Base-by-base conservation (phyloP, 306 rosid species). In the Oemleria cerasiformis region DNA sequence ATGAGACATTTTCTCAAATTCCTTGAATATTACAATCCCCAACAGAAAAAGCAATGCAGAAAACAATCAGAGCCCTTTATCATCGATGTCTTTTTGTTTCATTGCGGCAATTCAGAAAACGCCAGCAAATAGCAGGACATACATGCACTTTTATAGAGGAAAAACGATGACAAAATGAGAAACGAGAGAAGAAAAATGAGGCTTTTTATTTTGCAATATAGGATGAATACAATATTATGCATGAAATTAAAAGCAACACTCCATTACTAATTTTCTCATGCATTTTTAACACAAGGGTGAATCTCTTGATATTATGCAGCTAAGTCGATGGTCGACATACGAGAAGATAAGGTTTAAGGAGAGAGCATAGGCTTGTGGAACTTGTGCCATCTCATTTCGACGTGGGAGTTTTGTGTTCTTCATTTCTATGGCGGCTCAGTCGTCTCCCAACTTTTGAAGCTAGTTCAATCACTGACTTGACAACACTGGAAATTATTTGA, bases 401-500 rank as follows among this genome's bases (percentile, higher is more conserved):
- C 30, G 30, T 25, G 30, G 30, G 30, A 25, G 30, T 25, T 25
- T 25, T 25, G 30, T 25, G 2, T 25, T 2, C 30, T 25, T 25
- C 30, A 30, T 14, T 80, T 9, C 45, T 43, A 8, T 6, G 20
- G 69, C 60, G 6, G 30, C 72, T 71, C 72, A 81, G 17, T 67
- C 78, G 50, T 79, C 73, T 80, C 59, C 81, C 82, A 48, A 79
- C 75, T 36, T 67, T 78, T 30, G 75, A 65, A 53, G 68, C 56
- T 56, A 65, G 9, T 60, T 39, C 36, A 9, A 53, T 60, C 48
- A 83, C 78, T 77, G 53, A 42, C 41, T 44, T 78, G 44, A 66
- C 66, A 57, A 88, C 17, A 41, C 67, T 16, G 41, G 34, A 73
- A 63, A 75, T 38, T 77, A 90, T 88, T 59, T 73, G 70, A n/a